Percentiles rank a stretch among this genome's conserved stretches.
Evolutionary conservation across 176 grass and related monocot species (phyloP).

Genomic region (Carex myosuroides): DNA sequence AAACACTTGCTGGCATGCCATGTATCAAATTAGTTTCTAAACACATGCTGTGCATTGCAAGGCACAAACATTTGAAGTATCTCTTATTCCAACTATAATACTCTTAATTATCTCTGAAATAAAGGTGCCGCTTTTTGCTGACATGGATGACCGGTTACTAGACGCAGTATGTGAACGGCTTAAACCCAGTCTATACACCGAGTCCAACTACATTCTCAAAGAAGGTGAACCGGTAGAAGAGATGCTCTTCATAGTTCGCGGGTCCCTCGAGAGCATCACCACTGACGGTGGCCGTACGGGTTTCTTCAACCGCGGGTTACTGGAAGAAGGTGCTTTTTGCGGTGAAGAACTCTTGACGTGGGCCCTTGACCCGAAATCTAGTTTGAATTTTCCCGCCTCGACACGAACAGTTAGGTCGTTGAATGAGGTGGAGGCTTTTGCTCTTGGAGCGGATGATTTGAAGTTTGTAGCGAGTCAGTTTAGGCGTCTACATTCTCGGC

Average conservation of each 20-base stretch:
- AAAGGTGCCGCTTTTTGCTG: constrained; percentile 82
- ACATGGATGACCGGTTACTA: constrained; percentile 71
- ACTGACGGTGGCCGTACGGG: constrained; percentile 85
- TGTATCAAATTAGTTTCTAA: neutral
- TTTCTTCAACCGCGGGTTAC: constrained; percentile 71
- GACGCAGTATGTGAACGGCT: constrained; percentile 88
- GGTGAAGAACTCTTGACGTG: constrained; percentile 87
- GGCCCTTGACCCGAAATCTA: constrained; percentile 86
- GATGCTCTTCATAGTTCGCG: constrained; percentile 91
- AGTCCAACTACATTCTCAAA: constrained; percentile 61
- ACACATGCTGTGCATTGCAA: neutral
- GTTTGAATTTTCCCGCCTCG: constrained; percentile 69
- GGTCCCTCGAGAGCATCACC: constrained; percentile 72
- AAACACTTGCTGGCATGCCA: neutral
- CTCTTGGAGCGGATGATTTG: constrained; percentile 57
- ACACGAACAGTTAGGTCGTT: constrained; percentile 66
- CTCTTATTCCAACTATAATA: neutral
- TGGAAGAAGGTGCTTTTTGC: constrained; percentile 80
- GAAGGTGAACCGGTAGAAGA: constrained; percentile 97
- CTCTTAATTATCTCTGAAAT: neutral
- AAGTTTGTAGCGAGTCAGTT: constrained; percentile 95
- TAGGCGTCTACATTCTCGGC: constrained; percentile 82
- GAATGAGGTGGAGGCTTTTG: constrained; percentile 77
- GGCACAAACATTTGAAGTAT: neutral
- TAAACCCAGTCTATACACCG: constrained; percentile 71